A percentile compares a stretch with the other conserved stretches of the same genome.
These are phyloP conservation scores for Annona squamosa DNA, from an alignment of 164 flowering plant species.

Conservation along the genomic window DNA sequence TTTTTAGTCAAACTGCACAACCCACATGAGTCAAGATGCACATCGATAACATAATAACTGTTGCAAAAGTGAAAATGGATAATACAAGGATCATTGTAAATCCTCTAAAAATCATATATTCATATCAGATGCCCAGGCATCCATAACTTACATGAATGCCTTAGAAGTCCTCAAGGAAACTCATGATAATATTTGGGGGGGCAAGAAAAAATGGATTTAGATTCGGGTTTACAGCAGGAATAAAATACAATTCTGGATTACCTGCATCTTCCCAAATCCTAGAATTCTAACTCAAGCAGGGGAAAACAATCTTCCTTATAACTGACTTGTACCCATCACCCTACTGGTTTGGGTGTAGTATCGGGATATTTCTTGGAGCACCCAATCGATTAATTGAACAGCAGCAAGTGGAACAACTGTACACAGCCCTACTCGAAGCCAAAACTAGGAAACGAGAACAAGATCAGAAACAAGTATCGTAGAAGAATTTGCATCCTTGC, in stretches of 20 bases:
- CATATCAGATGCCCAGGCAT: neutral
- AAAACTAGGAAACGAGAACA: conserved; percentile 1
- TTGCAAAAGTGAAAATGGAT: neutral
- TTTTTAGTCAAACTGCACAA: too few relatives aligned
- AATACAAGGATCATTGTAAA: neutral
- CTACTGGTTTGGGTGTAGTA: conserved; percentile 1
- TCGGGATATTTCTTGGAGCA: neutral
- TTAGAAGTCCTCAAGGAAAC: too few relatives aligned
- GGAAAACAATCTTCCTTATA: neutral
- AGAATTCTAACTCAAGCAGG: conserved; percentile 3
- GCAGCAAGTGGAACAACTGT: conserved; percentile 7
- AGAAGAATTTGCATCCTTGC: neutral
- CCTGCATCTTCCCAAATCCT: conserved; percentile 2
- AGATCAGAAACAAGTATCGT: conserved; percentile 7
- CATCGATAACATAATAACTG: too few relatives aligned
- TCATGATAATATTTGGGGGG: too few relatives aligned
- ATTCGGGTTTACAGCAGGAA: neutral
- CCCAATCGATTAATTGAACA: conserved; percentile 1
- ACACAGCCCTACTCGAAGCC: conserved; percentile 10
- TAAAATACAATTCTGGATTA: conserved; percentile 6
- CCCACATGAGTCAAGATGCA: too few relatives aligned
- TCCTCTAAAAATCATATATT: neutral
- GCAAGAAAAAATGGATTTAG: neutral
- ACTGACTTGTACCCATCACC: conserved; percentile 2
- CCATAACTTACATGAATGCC: neutral